phyloP scores from a whole-genome alignment of 352 stramenopile genomes.

The Peronospora destructor region DNA sequence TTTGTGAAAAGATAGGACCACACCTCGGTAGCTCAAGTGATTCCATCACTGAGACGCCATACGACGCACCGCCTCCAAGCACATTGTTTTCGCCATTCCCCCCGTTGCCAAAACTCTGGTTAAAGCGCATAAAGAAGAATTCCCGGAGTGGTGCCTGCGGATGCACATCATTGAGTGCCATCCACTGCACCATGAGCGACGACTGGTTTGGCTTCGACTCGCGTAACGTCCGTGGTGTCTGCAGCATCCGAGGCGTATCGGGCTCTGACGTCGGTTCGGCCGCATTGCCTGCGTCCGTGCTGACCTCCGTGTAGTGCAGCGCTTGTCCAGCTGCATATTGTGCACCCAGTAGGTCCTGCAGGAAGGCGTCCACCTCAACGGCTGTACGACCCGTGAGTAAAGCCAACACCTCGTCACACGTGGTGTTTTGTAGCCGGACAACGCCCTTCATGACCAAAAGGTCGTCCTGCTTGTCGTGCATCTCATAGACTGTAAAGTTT shows the following conservation, averaged over 20 bases:
- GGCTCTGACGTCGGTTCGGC: conserved; percentile 21
- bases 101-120: conserved; percentile 44
- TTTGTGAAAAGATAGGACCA: conserved; percentile 39
- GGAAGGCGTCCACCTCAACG: conserved; percentile 38
- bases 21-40: conserved; percentile 56
- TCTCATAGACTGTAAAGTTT: conserved; percentile 73
- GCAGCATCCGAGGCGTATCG: conserved; percentile 17
- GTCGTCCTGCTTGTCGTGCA: conserved; percentile 40
- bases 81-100: conserved; percentile 30
- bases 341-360: conserved; percentile 51
- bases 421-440: conserved; percentile 57
- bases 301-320: conserved; percentile 47
- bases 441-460: conserved; percentile 69
- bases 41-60: conserved; percentile 62
- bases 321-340: conserved; percentile 53
- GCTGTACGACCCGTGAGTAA: conserved; percentile 44
- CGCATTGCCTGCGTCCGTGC: conserved; percentile 17
- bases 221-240: conserved; percentile 18
- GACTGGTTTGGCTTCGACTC: conserved; percentile 21
- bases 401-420: conserved; percentile 59
- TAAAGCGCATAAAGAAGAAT: conserved; percentile 79
- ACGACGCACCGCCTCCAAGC: conserved; percentile 31
- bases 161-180: conserved; percentile 56
- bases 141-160: conserved; percentile 54
- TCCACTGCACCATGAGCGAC: conserved; percentile 59